Percentiles rank a stretch among this genome's conserved stretches.
phyloP scores from a whole-genome alignment of 352 stramenopile species.

The Poterioochromonas sp. region DNA sequence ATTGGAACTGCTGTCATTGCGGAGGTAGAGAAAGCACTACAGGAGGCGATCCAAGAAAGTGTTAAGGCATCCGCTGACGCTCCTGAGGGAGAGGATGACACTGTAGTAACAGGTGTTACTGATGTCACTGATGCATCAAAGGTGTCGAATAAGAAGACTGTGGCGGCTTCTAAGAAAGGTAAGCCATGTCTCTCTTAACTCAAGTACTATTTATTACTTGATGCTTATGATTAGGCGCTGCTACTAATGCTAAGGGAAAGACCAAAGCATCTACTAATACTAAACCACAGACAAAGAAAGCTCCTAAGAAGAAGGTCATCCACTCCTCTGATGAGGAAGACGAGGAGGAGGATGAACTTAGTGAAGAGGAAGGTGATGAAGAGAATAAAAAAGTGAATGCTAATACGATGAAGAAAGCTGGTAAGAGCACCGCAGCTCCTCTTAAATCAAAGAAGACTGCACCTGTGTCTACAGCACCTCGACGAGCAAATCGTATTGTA shows the following conservation, averaged over 20 bases:
- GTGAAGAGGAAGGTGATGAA: conserved; percentile 43
- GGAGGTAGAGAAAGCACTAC: conserved; percentile 9
- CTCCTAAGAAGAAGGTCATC: conserved; percentile 36
- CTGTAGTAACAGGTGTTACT: conserved; percentile 43
- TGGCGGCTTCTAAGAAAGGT: conserved; percentile 47
- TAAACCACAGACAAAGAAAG: conserved; percentile 33
- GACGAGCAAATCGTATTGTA: too few relatives aligned
- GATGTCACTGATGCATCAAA: conserved; percentile 37
- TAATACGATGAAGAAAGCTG: background rate
- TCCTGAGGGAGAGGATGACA: conserved; percentile 55
- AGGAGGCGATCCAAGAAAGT: background rate
- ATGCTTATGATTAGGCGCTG: too few relatives aligned
- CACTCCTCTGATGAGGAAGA: conserved; percentile 26
- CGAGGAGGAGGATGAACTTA: conserved; percentile 21
- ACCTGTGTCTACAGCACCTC: too few relatives aligned
- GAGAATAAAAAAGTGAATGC: conserved; percentile 6
- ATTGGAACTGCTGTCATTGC: background rate
- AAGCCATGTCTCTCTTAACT: too few relatives aligned
- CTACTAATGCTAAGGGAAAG: conserved; percentile 41
- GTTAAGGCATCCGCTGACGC: conserved; percentile 50
- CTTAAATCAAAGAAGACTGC: too few relatives aligned
- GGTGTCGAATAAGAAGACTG: conserved; percentile 50
- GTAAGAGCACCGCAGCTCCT: background rate
- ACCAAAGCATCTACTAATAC: conserved; percentile 47
- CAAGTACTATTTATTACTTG: too few relatives aligned